Evolutionary conservation across 2,329 filamentous ascomycete species (phyloP).

Genomic region (Lasiodiplodia hormozganensis): DNA sequence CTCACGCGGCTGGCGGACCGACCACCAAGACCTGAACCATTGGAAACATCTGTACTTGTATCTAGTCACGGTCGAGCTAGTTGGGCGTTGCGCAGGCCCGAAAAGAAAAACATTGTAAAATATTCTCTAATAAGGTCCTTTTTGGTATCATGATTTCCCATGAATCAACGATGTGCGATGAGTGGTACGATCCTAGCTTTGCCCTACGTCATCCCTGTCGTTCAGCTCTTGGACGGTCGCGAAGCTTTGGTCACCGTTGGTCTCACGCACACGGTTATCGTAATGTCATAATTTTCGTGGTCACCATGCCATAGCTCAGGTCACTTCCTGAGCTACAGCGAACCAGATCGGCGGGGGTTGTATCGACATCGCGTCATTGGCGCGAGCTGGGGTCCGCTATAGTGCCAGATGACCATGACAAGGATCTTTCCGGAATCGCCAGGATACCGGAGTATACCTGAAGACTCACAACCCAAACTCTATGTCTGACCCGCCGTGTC

Average conservation of each 20-base stretch:
- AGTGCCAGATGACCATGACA: background rate
- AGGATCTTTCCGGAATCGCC: background rate
- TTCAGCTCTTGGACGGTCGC: background rate
- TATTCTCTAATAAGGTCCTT: background rate
- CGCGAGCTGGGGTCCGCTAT: background rate
- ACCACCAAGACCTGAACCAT: background rate
- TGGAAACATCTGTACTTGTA: conserved; percentile 22
- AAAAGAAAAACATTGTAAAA: conserved; percentile 24
- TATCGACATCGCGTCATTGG: background rate
- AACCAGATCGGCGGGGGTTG: background rate
- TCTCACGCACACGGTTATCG: background rate
- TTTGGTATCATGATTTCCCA: background rate
- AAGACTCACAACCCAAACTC: background rate
- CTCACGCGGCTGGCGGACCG: conserved; percentile 5
- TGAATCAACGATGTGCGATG: background rate
- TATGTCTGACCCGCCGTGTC: background rate
- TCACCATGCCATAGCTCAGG: background rate
- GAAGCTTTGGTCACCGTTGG: background rate
- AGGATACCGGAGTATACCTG: background rate
- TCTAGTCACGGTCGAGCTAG: conserved; percentile 21
- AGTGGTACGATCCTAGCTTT: background rate
- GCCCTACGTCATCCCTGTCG: background rate
- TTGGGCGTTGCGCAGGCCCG: conserved; percentile 5
- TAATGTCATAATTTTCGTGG: background rate
- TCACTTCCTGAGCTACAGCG: background rate